A percentile compares a stretch with the other conserved stretches of the same genome.
These are phyloP conservation scores for Silybum marianum DNA, from an alignment of 129 eudicot genomes.

Conservation along the genomic window DNA sequence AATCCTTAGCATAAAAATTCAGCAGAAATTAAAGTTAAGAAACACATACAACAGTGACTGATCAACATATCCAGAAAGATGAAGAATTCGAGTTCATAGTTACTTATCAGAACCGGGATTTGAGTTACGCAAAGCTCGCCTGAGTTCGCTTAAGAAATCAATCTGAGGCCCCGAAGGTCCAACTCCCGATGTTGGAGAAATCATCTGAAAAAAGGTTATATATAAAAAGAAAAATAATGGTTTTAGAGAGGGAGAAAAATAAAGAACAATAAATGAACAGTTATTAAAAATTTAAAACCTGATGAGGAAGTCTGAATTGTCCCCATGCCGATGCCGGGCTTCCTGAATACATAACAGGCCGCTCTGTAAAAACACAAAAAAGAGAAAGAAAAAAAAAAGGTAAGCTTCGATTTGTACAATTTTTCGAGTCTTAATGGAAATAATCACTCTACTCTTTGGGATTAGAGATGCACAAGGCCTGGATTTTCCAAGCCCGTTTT, in stretches of 20 bases:
- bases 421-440: not conserved
- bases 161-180: constrained; percentile 54
- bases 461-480: not conserved
- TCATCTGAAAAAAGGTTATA: constrained; percentile 40
- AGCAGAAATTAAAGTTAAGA: constrained; percentile 18
- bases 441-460: not conserved
- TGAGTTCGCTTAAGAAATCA: constrained; percentile 80
- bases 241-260: not conserved
- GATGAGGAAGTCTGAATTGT: constrained; percentile 75
- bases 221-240: not conserved
- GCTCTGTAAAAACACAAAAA: constrained; percentile 51
- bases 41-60: constrained; percentile 51
- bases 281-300: constrained; percentile 40
- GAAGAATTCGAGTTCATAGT: constrained; percentile 10
- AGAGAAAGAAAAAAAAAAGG: not conserved
- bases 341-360: constrained; percentile 72
- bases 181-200: constrained; percentile 34
- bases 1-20: constrained; percentile 1
- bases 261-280: not conserved
- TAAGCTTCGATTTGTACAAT: not conserved
- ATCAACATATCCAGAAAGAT: constrained; percentile 25
- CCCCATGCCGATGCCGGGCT: constrained; percentile 78
- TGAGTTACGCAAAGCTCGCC: constrained; percentile 71
- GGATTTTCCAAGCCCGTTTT: no score
- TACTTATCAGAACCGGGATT: constrained; percentile 48